These are phyloP conservation scores for Tulasnella sp. DNA, from an alignment of 768 basidiomycete genomes.

Conservation along the genomic window DNA sequence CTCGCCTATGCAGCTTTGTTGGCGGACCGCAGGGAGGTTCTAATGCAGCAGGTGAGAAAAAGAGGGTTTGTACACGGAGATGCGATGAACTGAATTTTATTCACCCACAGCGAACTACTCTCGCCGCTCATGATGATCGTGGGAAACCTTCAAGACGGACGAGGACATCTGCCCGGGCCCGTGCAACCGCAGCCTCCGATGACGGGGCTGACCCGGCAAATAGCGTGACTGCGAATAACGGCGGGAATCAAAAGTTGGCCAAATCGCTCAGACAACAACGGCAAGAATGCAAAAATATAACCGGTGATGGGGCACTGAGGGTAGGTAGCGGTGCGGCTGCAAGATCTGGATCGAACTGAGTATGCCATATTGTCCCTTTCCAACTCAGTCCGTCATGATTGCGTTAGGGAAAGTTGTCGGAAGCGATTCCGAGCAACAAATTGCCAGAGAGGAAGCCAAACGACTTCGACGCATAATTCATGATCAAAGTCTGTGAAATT, in stretches of 20 bases:
- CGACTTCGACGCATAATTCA: slow-evolving; percentile 60
- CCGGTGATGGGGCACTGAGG: slow-evolving; percentile 61
- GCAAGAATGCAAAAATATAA: slow-evolving; percentile 54
- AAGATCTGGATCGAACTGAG: slow-evolving; percentile 36
- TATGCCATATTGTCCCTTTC: background rate
- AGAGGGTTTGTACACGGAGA: background rate
- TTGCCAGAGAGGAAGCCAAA: slow-evolving; percentile 57
- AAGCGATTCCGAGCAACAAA: slow-evolving; percentile 62
- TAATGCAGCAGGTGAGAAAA: slow-evolving; percentile 54
- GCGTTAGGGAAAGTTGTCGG: slow-evolving; percentile 52
- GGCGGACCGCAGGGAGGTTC: slow-evolving; percentile 75
- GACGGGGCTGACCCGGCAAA: background rate
- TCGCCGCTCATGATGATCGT: slow-evolving; percentile 70
- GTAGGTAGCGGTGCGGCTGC: slow-evolving; percentile 19
- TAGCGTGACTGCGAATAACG: slow-evolving; percentile 46
- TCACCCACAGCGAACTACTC: slow-evolving; percentile 59
- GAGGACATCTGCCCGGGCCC: slow-evolving; percentile 19
- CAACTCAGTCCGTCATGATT: slow-evolving; percentile 57
- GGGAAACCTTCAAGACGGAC: slow-evolving; percentile 44
- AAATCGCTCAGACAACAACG: slow-evolving; percentile 56
- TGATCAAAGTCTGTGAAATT: slow-evolving; percentile 59
- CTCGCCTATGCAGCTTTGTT: slow-evolving; percentile 71
- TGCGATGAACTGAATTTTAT: background rate
- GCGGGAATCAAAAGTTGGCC: slow-evolving; percentile 66
- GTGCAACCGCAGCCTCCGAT: slow-evolving; percentile 13